phyloP scores from a whole-genome alignment of 1,139 yeast species.

The Lodderomyces pseudojiufengensis region DNA sequence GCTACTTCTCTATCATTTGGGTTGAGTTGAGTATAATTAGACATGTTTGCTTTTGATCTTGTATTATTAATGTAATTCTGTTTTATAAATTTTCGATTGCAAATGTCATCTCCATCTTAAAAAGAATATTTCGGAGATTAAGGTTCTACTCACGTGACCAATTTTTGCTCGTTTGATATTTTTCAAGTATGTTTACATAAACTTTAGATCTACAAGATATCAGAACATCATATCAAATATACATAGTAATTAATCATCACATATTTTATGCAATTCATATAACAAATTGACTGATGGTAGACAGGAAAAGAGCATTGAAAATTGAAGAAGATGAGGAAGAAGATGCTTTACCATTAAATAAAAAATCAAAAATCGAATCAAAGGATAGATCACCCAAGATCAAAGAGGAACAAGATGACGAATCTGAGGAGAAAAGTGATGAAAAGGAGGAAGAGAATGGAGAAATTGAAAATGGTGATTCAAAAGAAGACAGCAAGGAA shows the following conservation, averaged over 20 bases:
- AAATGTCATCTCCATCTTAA: no score
- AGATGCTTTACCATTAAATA: conserved; percentile 35
- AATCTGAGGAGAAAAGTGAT: conserved; percentile 18
- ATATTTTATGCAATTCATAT: no score
- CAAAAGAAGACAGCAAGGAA: background rate
- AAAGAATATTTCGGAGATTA: no score
- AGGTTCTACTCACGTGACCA: no score
- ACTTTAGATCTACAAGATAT: no score
- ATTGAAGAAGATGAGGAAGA: conserved; percentile 29
- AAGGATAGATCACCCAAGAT: conserved; percentile 6
- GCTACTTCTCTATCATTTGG: conserved; percentile 19
- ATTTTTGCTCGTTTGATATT: no score
- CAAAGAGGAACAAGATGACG: conserved; percentile 13
- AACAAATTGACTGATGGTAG: conserved; percentile 22
- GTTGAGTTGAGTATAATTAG: conserved; percentile 47
- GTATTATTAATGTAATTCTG: no score
- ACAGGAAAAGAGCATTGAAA: conserved; percentile 27
- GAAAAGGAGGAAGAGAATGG: conserved; percentile 25
- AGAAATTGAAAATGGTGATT: conserved; percentile 17
- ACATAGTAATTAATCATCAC: no score
- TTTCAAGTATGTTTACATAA: no score
- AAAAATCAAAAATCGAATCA: conserved; percentile 23
- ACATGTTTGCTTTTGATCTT: conserved; percentile 30
- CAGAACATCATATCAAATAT: background rate
- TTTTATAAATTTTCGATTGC: no score